phyloP scores from a whole-genome alignment of 1,284 basidiomycete species.

The Rhizoctonia solani region DNA sequence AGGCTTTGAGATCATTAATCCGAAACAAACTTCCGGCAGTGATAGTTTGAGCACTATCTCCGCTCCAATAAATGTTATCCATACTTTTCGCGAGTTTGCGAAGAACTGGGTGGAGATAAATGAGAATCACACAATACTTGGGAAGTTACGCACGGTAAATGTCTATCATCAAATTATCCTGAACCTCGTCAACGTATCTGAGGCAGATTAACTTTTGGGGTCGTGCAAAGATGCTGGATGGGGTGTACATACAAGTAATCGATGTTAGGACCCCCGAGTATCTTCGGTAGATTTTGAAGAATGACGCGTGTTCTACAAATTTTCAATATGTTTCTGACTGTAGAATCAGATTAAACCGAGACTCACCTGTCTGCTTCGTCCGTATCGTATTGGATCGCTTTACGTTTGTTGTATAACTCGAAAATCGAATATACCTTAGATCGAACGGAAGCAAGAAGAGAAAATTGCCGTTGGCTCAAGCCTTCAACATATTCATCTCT shows the following conservation, averaged over 20 bases:
- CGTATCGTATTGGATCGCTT: neutral
- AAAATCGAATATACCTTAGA: conserved; percentile 26
- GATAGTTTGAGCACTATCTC: conserved; percentile 79
- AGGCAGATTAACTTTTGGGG: no score
- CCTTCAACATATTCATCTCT: conserved; percentile 4
- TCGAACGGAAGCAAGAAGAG: conserved; percentile 20
- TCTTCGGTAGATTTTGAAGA: neutral
- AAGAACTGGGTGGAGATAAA: no score
- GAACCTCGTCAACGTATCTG: conserved; percentile 32
- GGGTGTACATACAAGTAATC: conserved; percentile 1
- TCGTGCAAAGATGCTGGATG: no score
- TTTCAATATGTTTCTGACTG: neutral
- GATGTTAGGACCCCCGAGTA: conserved; percentile 4
- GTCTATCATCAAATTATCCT: conserved; percentile 23
- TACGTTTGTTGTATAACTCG: conserved; percentile 23
- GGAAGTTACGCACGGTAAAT: no score
- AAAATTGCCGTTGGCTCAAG: conserved; percentile 14
- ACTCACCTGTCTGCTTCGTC: conserved; percentile 30
- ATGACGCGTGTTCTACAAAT: neutral
- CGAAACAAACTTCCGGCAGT: conserved; percentile 69
- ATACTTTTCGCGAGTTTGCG: no score
- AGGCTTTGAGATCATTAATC: conserved; percentile 72
- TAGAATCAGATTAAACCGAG: neutral
- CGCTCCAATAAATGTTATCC: conserved; percentile 74
- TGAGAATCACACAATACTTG: conserved; percentile 65